Conservation (phyloP, 345 rosid species). For the Euclidium syriacum region DNA sequence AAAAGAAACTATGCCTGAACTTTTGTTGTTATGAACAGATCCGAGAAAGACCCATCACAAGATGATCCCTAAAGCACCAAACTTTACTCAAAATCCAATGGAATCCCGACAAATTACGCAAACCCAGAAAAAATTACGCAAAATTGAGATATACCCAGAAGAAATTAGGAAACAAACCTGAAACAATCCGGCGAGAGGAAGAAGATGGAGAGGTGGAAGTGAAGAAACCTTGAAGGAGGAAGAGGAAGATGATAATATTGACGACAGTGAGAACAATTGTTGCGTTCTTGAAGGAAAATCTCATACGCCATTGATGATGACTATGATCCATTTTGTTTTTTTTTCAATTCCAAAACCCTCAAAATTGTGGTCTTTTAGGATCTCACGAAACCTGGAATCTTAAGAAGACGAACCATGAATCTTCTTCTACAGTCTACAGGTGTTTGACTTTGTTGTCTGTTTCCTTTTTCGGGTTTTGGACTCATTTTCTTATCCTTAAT, state of each 20-base stretch:
- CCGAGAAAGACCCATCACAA: slow-evolving; percentile 8
- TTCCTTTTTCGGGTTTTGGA: not conserved
- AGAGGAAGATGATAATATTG: slow-evolving; percentile 48
- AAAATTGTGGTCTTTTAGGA: not conserved
- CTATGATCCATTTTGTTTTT: slow-evolving; percentile 22
- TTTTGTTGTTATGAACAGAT: slow-evolving; percentile 1
- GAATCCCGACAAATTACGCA: not conserved
- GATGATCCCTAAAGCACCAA: slow-evolving; percentile 10
- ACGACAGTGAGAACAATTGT: slow-evolving; percentile 56
- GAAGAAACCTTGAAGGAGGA: slow-evolving; percentile 59
- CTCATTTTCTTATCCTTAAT: not conserved
- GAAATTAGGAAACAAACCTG: slow-evolving; percentile 36
- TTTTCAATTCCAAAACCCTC: not conserved
- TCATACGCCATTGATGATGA: slow-evolving; percentile 43
- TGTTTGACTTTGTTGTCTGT: not conserved
- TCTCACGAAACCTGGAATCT: not conserved
- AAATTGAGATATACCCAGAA: slow-evolving; percentile 1
- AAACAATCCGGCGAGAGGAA: slow-evolving; percentile 37
- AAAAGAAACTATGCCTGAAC: not conserved
- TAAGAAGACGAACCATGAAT: not conserved
- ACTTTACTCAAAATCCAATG: slow-evolving; percentile 6
- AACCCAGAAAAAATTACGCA: not conserved
- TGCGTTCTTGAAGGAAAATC: slow-evolving; percentile 74
- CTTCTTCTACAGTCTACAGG: not conserved
- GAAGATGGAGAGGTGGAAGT: slow-evolving; percentile 36